phyloP scores from a whole-genome alignment of 495 filamentous ascomycete genomes.

The Tetracladium marchalianum region DNA sequence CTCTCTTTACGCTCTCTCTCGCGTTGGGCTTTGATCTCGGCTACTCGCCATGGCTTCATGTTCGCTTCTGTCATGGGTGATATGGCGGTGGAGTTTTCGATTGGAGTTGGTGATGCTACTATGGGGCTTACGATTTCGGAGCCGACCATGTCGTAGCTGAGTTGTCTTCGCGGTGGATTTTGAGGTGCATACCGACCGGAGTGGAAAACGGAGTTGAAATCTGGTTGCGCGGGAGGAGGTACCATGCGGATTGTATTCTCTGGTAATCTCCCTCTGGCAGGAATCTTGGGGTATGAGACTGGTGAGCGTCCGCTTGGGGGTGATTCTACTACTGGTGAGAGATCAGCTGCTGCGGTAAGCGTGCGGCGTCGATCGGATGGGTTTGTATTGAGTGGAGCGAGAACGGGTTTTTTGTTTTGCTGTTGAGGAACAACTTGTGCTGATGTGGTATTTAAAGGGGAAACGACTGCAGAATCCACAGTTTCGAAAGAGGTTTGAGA shows the following conservation, averaged over 20 bases:
- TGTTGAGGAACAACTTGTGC: conserved; percentile 2
- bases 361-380: no score
- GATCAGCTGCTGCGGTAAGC: conserved; percentile 16
- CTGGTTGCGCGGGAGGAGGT: conserved; percentile 23
- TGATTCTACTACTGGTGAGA: conserved; percentile 37
- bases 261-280: conserved; percentile 16
- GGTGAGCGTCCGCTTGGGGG: conserved; percentile 31
- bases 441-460: conserved; percentile 14
- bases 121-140: not conserved
- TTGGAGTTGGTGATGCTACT: not conserved
- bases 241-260: conserved; percentile 15
- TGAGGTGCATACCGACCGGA: conserved; percentile 25
- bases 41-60: conserved; percentile 11
- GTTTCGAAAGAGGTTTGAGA: conserved; percentile 25
- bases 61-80: not conserved
- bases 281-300: conserved; percentile 33
- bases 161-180: conserved; percentile 4
- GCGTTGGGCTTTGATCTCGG: conserved; percentile 13
- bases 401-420: not conserved
- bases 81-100: not conserved
- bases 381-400: no score
- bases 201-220: conserved; percentile 23
- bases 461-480: conserved; percentile 19
- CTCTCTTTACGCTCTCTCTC: conserved; percentile 2
- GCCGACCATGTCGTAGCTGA: not conserved